Conservation (phyloP, 31 red algal genomes). For the Odonthalia washingtoniensis region DNA sequence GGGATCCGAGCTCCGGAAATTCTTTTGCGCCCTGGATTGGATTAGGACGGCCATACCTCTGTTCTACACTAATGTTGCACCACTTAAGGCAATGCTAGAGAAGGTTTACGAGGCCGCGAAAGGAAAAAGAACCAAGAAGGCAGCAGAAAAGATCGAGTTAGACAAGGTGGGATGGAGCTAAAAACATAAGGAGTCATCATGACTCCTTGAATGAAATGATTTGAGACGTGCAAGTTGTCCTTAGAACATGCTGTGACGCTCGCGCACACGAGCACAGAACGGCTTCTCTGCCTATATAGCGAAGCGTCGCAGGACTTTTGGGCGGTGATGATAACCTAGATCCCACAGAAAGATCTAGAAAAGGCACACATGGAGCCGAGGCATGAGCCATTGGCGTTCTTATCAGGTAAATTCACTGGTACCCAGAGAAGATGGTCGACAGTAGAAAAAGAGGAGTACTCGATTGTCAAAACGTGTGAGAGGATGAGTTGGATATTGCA, state of each 20-base stretch:
- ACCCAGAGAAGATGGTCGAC: slow-evolving; percentile 31
- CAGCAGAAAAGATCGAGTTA: neutral
- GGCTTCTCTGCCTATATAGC: slow-evolving; percentile 33
- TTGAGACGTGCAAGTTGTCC: neutral
- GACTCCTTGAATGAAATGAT: too few relatives aligned
- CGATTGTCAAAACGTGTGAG: too few relatives aligned
- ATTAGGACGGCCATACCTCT: slow-evolving; percentile 25
- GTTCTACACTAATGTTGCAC: slow-evolving; percentile 9
- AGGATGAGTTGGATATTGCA: too few relatives aligned
- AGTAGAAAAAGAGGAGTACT: neutral
- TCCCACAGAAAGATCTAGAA: neutral
- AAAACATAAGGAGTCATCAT: slow-evolving; percentile 24
- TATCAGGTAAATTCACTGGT: slow-evolving; percentile 20
- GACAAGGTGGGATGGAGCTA: neutral
- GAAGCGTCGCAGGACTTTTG: slow-evolving; percentile 42
- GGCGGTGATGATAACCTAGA: slow-evolving; percentile 40
- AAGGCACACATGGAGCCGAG: neutral
- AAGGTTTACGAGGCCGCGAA: slow-evolving; percentile 5
- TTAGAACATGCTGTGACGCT: slow-evolving; percentile 8
- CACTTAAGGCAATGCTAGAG: slow-evolving; percentile 28
- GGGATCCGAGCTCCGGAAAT: slow-evolving; percentile 32
- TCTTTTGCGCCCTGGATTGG: slow-evolving; percentile 14
- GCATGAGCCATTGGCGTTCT: too few relatives aligned
- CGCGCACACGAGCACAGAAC: slow-evolving; percentile 17
- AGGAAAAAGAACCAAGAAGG: slow-evolving; percentile 22